Base-by-base conservation (phyloP, 2,329 filamentous ascomycete species). In the Immersiporthe knoxdaviesiana region DNA sequence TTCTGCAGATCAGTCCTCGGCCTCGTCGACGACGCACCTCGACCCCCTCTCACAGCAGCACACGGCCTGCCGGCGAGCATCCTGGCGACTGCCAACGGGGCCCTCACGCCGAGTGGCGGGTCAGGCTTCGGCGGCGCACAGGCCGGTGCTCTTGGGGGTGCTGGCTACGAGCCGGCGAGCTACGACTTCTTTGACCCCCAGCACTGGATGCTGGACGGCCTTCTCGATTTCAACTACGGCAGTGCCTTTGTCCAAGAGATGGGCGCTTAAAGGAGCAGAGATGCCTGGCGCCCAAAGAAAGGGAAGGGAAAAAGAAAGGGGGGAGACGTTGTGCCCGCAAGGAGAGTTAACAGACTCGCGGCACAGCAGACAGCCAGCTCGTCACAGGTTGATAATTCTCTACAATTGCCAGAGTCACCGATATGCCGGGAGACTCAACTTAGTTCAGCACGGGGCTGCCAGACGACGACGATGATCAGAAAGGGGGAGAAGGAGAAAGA, bases 101-200 rank as follows among this genome's bases (percentile, higher is more conserved):
- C 83, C 14, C 77, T 89, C 69, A 87, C 86, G 11, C 85, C 86
- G 1, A 81, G 81, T 68, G 82, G 82, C 24, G 81, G 80, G 16
- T 82, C 83, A 58, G 78, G 78, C 41, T 75, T 87, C 35, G 81
- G 79, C 37, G 79, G 81, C 18, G 80, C 79, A 35, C 78, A 83
- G 27, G 83, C 81, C 72, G 81, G 80, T 74, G 82, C 87, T 76
- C 81, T 87, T 65, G 79, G 79, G 35, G 81, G 82, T 39, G 79
- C 88, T 72, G 84, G 85, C 73, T 91, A 92, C 72, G 85, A 87
- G 73, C 87, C 92, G 67, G 87, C 88, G 12, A 91, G 89, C 74
- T 94, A 94, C 78, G 92, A 97, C 78, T 93, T 97, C 71, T 97
- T 97, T 76, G 94, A 97, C 79, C 93, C 94, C 0, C 85, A 97